A percentile compares a stretch with the other conserved stretches of the same genome.
phyloP scores from a whole-genome alignment of 345 rosid species.

The Murraya paniculata region DNA sequence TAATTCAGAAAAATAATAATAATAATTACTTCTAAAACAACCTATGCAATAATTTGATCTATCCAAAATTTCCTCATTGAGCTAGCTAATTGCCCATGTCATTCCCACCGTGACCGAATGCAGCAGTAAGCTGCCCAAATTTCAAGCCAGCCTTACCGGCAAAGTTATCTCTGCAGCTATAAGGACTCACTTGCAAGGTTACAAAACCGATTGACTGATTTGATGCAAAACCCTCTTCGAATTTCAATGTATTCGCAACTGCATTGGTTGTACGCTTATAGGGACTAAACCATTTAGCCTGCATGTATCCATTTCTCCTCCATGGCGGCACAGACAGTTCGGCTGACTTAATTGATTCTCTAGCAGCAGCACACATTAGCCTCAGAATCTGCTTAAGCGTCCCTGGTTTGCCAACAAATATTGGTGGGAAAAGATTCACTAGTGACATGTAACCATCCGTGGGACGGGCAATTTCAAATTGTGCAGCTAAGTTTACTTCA shows the following conservation, averaged over 20 bases:
- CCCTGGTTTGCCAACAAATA: conserved; percentile 51
- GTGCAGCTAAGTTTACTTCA: conserved; percentile 50
- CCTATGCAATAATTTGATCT: neutral
- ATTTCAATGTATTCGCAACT: neutral
- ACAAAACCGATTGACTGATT: conserved; percentile 27
- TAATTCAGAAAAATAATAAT: neutral
- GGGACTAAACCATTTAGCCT: conserved; percentile 71
- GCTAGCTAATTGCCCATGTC: neutral
- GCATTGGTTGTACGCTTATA: conserved; percentile 61
- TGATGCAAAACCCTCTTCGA: neutral
- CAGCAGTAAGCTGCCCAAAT: conserved; percentile 33
- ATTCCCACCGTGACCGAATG: conserved; percentile 12
- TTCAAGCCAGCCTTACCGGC: conserved; percentile 17
- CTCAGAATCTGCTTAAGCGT: conserved; percentile 57
- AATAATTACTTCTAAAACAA: neutral
- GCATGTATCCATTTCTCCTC: conserved; percentile 78
- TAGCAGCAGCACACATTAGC: conserved; percentile 59
- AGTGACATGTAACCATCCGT: conserved; percentile 38
- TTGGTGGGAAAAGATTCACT: conserved; percentile 40
- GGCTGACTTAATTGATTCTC: conserved; percentile 50
- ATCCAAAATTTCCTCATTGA: neutral
- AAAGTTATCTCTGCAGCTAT: conserved; percentile 25
- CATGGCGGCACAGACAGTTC: conserved; percentile 68
- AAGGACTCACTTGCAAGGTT: conserved; percentile 13
- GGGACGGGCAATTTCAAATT: conserved; percentile 75